phyloP scores from a whole-genome alignment of 1,139 yeast species.

The Geotrichum histeridarum region DNA sequence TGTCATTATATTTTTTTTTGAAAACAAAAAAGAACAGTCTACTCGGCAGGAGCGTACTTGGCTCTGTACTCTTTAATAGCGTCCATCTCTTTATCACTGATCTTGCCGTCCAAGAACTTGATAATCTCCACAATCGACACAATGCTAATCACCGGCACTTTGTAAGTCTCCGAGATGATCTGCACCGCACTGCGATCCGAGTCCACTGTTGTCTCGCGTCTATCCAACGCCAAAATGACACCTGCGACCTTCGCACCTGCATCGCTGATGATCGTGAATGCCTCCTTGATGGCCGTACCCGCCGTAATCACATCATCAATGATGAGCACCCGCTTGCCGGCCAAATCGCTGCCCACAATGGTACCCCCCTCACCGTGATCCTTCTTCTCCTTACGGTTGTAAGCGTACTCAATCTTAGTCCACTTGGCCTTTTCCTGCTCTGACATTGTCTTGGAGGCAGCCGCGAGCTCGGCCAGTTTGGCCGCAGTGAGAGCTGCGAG shows the following conservation, averaged over 20 bases:
- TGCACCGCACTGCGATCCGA: constrained; percentile 73
- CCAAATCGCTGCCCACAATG: constrained; percentile 78
- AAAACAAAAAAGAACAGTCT: no score
- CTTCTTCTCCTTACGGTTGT: constrained; percentile 66
- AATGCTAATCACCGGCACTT: constrained; percentile 79
- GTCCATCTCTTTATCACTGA: constrained; percentile 39
- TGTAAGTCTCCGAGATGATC: constrained; percentile 63
- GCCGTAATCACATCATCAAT: constrained; percentile 98
- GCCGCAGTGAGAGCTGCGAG: constrained; percentile 89
- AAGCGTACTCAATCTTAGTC: constrained; percentile 38
- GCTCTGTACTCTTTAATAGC: constrained; percentile 36
- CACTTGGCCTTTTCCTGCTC: constrained; percentile 32
- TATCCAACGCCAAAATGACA: constrained; percentile 83
- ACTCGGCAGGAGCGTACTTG: constrained; percentile 27
- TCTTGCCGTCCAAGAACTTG: constrained; percentile 50
- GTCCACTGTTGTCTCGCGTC: constrained; percentile 82
- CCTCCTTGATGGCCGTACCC: constrained; percentile 96
- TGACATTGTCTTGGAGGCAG: constrained; percentile 54
- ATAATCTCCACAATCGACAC: constrained; percentile 74
- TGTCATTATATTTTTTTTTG: no score
- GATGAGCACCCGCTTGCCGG: constrained; percentile 67
- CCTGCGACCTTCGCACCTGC: constrained; percentile 78
- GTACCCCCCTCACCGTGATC: constrained; percentile 98
- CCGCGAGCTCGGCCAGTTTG: constrained; percentile 80
- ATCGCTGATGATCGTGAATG: constrained; percentile 67